Conservation (phyloP, 2,329 filamentous ascomycete genomes). For the Juglanconis oblonga region DNA sequence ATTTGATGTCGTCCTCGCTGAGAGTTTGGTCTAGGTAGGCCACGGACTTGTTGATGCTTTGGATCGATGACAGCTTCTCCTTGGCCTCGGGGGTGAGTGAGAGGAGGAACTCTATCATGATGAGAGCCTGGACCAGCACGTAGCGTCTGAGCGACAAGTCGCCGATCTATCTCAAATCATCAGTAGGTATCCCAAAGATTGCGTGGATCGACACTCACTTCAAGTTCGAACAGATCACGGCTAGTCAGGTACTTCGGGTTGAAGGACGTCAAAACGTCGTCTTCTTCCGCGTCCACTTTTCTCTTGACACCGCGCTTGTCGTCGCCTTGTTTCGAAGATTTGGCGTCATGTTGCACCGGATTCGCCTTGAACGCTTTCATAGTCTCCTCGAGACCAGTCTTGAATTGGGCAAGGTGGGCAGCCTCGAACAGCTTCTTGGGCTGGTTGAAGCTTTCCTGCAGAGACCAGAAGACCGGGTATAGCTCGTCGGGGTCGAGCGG, state of each 20-base stretch:
- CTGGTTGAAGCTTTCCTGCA: slow-evolving; percentile 89
- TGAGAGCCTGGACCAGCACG: slow-evolving; percentile 90
- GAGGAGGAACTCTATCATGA: slow-evolving; percentile 92
- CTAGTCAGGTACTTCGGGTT: slow-evolving; percentile 99
- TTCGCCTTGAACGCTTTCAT: slow-evolving; percentile 53
- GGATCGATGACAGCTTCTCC: slow-evolving; percentile 66
- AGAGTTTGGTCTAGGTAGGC: slow-evolving; percentile 74
- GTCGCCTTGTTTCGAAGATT: slow-evolving; percentile 51
- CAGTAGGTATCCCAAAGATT: slow-evolving; percentile 10
- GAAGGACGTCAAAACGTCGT: slow-evolving; percentile 70
- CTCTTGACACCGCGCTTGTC: slow-evolving; percentile 70
- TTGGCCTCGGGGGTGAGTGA: slow-evolving; percentile 82
- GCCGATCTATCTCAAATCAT: slow-evolving; percentile 61
- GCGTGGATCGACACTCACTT: slow-evolving; percentile 53
- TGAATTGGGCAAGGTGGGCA: slow-evolving; percentile 75
- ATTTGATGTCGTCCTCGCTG: slow-evolving; percentile 83
- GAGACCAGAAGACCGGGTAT: slow-evolving; percentile 90
- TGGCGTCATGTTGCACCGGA: slow-evolving; percentile 45
- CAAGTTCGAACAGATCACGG: slow-evolving; percentile 89
- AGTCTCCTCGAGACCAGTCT: slow-evolving; percentile 67
- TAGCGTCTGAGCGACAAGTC: slow-evolving; percentile 93
- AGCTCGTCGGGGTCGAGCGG: slow-evolving; percentile 66
- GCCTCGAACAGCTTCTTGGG: slow-evolving; percentile 78
- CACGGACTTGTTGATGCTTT: slow-evolving; percentile 76
- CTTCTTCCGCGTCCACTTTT: slow-evolving; percentile 61